These are phyloP conservation scores for Tripterygium wilfordii DNA, from an alignment of 177 flowering plant genomes.

Conservation along the genomic window DNA sequence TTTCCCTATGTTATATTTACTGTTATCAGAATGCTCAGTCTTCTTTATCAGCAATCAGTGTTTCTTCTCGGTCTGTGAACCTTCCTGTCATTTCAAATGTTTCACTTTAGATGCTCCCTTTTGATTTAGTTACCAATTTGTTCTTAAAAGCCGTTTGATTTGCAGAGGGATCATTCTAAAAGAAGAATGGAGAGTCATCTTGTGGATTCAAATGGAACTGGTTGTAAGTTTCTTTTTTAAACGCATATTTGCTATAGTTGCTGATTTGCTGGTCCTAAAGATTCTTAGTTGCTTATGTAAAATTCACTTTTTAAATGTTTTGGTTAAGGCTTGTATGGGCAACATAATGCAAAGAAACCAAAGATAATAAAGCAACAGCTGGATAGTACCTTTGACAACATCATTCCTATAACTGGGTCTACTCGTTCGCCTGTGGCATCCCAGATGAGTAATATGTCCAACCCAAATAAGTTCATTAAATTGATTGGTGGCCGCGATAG, in stretches of 20 bases:
- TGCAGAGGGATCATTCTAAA: slow-evolving; percentile 69
- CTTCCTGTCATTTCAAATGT: too few species aligned
- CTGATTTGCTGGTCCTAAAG: too few species aligned
- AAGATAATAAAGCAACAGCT: slow-evolving; percentile 58
- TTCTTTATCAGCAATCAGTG: too few species aligned
- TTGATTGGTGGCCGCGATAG: slow-evolving; percentile 67
- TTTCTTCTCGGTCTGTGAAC: too few species aligned
- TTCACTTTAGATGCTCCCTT: too few species aligned
- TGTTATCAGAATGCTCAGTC: too few species aligned
- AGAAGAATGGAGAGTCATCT: slow-evolving; percentile 62
- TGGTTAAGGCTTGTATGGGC: slow-evolving; percentile 60
- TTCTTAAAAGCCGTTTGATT: slow-evolving; percentile 1
- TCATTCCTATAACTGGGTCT: slow-evolving; percentile 46
- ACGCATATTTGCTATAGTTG: too few species aligned
- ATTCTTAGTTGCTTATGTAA: too few species aligned
- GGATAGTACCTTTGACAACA: slow-evolving; percentile 59
- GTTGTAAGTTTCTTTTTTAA: slow-evolving; percentile 49
- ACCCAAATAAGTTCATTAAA: slow-evolving; percentile 66
- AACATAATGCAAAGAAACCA: slow-evolving; percentile 62
- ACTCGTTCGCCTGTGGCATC: slow-evolving; percentile 87
- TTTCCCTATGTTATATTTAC: too few species aligned
- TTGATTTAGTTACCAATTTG: background rate
- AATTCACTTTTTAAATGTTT: slow-evolving; percentile 7
- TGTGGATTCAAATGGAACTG: slow-evolving; percentile 65
- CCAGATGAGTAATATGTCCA: slow-evolving; percentile 94